These are phyloP conservation scores for Graphilbum sp. DNA, from an alignment of 2,329 filamentous ascomycete species.

Conservation along the genomic window DNA sequence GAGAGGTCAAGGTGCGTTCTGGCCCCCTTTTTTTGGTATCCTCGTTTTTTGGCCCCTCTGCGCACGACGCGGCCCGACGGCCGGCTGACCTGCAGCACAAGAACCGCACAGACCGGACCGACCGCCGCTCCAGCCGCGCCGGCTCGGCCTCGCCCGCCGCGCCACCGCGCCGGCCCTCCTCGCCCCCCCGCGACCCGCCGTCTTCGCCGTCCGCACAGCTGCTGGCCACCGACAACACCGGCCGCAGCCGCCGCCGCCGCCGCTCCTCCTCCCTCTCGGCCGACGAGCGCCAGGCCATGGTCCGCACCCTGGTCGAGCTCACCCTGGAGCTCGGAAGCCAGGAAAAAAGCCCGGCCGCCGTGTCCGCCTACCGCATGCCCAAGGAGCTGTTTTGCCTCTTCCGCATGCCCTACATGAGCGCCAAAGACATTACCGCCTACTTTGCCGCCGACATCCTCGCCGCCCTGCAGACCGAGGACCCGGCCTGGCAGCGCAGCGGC, in stretches of 20 bases:
- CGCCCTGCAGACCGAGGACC: constrained; percentile 18
- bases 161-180: not conserved
- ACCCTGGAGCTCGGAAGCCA: too few relatives aligned
- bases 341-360: too few relatives aligned
- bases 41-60: too few relatives aligned
- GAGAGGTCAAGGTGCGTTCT: constrained; percentile 20
- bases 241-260: not conserved
- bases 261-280: not conserved
- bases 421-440: constrained; percentile 26
- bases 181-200: too few relatives aligned
- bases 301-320: too few relatives aligned
- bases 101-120: constrained; percentile 4
- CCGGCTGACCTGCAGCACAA: too few relatives aligned
- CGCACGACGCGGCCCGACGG: too few relatives aligned
- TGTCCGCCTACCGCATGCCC: constrained; percentile 7
- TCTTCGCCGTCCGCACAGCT: not conserved
- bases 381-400: constrained; percentile 21
- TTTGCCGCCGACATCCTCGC: constrained; percentile 24
- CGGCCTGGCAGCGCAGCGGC: constrained; percentile 9
- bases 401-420: constrained; percentile 20
- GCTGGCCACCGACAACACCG: not conserved
- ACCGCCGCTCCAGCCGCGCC: constrained; percentile 3
- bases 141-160: not conserved
- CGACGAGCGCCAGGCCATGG: too few relatives aligned
- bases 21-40: too few relatives aligned